Evolutionary conservation across 331 rosid genomes (phyloP).

Genomic region (Erythrophleum ivorense): DNA sequence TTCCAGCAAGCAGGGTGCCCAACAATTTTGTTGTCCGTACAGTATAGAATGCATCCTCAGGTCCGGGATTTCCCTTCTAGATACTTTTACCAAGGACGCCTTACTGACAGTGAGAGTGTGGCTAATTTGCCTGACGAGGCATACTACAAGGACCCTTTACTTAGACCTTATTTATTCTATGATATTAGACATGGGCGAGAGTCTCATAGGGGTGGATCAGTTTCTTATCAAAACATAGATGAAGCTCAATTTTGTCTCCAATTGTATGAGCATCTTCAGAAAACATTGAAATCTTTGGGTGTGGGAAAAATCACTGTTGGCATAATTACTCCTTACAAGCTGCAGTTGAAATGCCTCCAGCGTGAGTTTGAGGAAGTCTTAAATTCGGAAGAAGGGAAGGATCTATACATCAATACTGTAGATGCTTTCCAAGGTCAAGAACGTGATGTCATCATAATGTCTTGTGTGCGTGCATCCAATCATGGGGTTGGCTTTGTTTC

Average conservation of each 20-base stretch:
- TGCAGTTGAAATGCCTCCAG: slow-evolving; percentile 95
- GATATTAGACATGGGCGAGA: slow-evolving; percentile 98
- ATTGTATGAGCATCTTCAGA: slow-evolving; percentile 88
- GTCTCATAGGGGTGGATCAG: slow-evolving; percentile 98
- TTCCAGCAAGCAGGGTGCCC: slow-evolving; percentile 98
- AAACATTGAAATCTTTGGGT: slow-evolving; percentile 65
- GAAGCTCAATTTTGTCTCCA: slow-evolving; percentile 97
- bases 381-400: slow-evolving; percentile 95
- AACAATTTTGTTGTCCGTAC: slow-evolving; percentile 93
- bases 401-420: slow-evolving; percentile 90
- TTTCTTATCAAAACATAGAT: slow-evolving; percentile 82
- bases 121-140: slow-evolving; percentile 78
- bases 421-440: slow-evolving; percentile 99
- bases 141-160: slow-evolving; percentile 86
- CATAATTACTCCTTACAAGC: slow-evolving; percentile 96
- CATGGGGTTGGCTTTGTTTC: slow-evolving; percentile 99
- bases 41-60: slow-evolving; percentile 98
- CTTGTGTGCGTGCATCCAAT: slow-evolving; percentile 95
- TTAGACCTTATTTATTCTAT: slow-evolving; percentile 85
- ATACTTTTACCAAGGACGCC: slow-evolving; percentile 97
- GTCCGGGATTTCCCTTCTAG: slow-evolving; percentile 98
- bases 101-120: slow-evolving; percentile 90
- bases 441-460: slow-evolving; percentile 97
- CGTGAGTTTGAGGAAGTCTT: slow-evolving; percentile 90
- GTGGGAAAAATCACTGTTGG: slow-evolving; percentile 79